Percentiles rank a stretch among this genome's conserved stretches.
Evolutionary conservation across 139 green algal species (phyloP).

Genomic region (Trebouxia sp.): DNA sequence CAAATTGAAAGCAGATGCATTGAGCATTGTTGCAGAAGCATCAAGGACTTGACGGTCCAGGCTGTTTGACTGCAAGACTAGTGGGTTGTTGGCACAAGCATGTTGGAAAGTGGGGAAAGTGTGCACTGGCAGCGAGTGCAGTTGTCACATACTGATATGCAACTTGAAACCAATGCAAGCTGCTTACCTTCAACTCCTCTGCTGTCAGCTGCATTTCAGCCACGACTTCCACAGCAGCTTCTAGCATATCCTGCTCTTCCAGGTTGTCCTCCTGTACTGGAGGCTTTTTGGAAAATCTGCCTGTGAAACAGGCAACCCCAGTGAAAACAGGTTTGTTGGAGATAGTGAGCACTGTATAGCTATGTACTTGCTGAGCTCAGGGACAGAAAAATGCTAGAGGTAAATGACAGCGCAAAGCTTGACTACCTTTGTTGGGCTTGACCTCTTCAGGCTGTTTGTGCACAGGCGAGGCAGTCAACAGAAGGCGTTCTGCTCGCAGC

Average conservation of each 20-base stretch:
- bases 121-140: background rate
- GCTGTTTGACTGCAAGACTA: background rate
- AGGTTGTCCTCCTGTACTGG: constrained; percentile 9
- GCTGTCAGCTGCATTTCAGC: constrained; percentile 84
- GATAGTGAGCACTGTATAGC: background rate
- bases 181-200: constrained; percentile 76
- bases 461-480: constrained; percentile 55
- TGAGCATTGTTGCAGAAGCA: too few relatives aligned
- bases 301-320: background rate
- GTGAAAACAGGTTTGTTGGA: background rate
- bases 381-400: background rate
- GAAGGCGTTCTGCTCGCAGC: constrained; percentile 63
- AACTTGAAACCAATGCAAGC: background rate
- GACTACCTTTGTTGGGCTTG: background rate
- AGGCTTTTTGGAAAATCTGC: background rate
- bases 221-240: constrained; percentile 68
- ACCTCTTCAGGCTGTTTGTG: constrained; percentile 45
- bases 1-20: too few relatives aligned
- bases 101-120: background rate
- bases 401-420: too few relatives aligned
- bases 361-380: background rate
- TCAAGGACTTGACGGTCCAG: background rate
- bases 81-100: background rate
- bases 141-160: background rate
- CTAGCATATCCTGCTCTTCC: constrained; percentile 38